Base-by-base conservation (phyloP, 108 stramenopile genomes). In the Pseudonitzschia multiseries region DNA sequence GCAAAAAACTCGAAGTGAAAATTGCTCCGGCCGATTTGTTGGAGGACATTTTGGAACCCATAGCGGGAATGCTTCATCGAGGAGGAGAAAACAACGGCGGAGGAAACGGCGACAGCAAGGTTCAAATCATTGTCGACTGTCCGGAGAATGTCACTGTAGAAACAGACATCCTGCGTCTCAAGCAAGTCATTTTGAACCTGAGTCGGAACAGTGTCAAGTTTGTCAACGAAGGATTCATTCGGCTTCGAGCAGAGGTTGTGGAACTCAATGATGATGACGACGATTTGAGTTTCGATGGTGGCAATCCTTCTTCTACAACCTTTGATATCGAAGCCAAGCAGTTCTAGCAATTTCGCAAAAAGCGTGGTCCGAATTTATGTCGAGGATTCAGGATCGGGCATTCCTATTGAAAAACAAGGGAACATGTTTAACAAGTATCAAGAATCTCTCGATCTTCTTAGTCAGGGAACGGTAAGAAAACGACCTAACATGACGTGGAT, bases 151-250 rank as follows among this genome's bases (percentile, higher is more conserved):
- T 84, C 17, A 36, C 77, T 5, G 67, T 84, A n/a, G 65, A 73
- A 74, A 70, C 86, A 17, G 86, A 87, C 72, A 61, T 61, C 4
- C 50, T 87, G 42, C 71, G 86, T 26, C 63, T 87, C 28, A 87
- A 84, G 52, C 86, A 87, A 78, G 69, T 87, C 6, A 53, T 84
- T 33, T 62, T 87, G 51, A 87, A 87, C 60, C 59, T 87, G 41
- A 79, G 70, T 0, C 48, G 81, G 29, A 87, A 84, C 43, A 67
- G 75, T 52, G 57, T 68, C 26, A 84, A 84, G 59, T 84, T 87
- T 74, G 79, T 87, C 32, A 44, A 80, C 56, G 64, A 77, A 20
- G 86, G 86, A 14, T 87, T 77, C 70, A 69, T 87, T 20, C 81
- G 83, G n/a, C 57, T 87, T 8, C n/a, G 63, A 5, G 86, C 81